Conservation (phyloP, 805 yeast species). For the Clavispora asparagi region DNA sequence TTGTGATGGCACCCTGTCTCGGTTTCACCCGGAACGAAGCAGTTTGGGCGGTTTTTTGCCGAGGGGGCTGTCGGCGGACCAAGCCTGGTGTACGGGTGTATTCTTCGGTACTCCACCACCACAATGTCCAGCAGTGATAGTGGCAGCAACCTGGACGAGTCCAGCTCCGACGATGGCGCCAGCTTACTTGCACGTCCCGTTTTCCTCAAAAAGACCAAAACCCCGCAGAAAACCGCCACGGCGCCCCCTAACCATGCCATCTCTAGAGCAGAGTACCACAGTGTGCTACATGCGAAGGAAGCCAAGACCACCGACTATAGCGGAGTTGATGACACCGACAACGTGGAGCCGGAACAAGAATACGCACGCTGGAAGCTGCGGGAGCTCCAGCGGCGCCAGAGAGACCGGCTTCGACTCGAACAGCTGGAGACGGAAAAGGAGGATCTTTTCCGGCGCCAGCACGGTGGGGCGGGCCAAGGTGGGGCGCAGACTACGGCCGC, state of each 20-base stretch:
- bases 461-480: neutral
- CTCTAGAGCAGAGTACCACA: slow-evolving; percentile 11
- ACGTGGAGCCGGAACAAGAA: slow-evolving; percentile 47
- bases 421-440: slow-evolving; percentile 28
- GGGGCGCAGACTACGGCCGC: slow-evolving; percentile 4
- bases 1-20: too few species aligned
- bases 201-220: slow-evolving; percentile 6
- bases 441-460: slow-evolving; percentile 20
- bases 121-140: neutral
- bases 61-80: neutral
- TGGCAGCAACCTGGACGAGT: neutral
- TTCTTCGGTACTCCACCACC: neutral
- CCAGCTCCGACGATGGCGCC: neutral
- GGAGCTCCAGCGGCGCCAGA: slow-evolving; percentile 30
- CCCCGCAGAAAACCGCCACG: neutral
- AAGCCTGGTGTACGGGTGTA: neutral
- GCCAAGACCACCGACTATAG: slow-evolving; percentile 17
- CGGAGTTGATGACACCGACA: slow-evolving; percentile 57
- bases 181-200: slow-evolving; percentile 8
- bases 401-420: slow-evolving; percentile 31
- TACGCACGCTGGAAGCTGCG: slow-evolving; percentile 36
- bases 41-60: too few species aligned
- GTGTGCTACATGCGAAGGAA: slow-evolving; percentile 4
- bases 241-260: neutral
- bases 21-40: too few species aligned